phyloP scores from a whole-genome alignment of 371 early-diverging fungal species.

The Rhizopus arrhizus region DNA sequence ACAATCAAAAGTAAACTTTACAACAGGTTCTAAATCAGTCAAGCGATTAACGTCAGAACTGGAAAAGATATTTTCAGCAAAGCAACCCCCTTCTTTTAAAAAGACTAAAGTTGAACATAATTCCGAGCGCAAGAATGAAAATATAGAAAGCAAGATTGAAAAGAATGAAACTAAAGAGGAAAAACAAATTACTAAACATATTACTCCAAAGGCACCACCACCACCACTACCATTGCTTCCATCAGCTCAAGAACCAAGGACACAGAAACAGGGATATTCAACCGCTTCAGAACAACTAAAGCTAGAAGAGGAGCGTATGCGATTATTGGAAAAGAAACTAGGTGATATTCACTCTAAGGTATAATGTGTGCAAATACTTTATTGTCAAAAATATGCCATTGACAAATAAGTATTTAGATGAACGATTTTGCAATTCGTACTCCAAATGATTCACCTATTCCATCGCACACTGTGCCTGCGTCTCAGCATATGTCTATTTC shows the following conservation, averaged over 20 bases:
- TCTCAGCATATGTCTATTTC: neutral
- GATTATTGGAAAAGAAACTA: neutral
- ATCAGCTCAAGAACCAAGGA: neutral
- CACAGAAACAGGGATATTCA: neutral
- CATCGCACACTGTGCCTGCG: neutral
- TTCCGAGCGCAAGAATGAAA: neutral
- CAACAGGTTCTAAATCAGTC: slow-evolving; percentile 17
- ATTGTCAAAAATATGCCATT: neutral
- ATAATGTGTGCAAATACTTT: neutral
- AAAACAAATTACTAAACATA: neutral
- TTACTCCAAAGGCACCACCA: neutral
- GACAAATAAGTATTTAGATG: neutral
- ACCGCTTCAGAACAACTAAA: neutral
- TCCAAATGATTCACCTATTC: neutral
- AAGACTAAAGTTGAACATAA: neutral
- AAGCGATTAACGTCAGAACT: slow-evolving; percentile 14
- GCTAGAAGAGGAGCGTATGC: slow-evolving; percentile 3
- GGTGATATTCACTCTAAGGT: neutral
- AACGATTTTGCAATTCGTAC: neutral
- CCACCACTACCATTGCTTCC: slow-evolving; percentile 8
- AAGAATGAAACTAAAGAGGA: neutral
- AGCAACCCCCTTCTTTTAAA: neutral
- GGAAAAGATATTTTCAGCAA: slow-evolving; percentile 5
- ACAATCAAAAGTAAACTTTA: neutral
- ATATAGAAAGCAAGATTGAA: neutral